These are phyloP conservation scores for Suillus subaureus DNA, from an alignment of 768 basidiomycete species.

Conservation along the genomic window DNA sequence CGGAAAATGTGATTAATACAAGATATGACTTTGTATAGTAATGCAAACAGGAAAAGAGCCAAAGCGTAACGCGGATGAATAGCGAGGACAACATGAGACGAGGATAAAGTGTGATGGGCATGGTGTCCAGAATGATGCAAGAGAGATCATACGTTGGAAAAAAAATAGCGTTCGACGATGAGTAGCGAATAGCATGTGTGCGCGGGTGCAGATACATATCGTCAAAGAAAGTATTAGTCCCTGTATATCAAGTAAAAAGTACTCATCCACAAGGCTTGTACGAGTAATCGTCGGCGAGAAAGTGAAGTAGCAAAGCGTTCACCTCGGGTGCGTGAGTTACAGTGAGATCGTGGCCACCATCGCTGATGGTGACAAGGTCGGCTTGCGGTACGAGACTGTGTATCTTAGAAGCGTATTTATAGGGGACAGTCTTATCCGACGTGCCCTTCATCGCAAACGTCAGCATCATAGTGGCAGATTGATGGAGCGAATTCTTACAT, in stretches of 20 bases:
- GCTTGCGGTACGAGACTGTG: slow-evolving; percentile 32
- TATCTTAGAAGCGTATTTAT: slow-evolving; percentile 34
- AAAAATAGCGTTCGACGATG: neutral
- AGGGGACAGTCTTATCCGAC: slow-evolving; percentile 35
- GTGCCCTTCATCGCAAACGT: slow-evolving; percentile 27
- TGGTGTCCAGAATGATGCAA: neutral
- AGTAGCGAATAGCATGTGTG: neutral
- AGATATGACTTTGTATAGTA: neutral
- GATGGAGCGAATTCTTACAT: slow-evolving; percentile 42
- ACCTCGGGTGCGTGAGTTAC: slow-evolving; percentile 35
- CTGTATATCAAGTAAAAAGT: neutral
- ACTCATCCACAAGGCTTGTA: neutral
- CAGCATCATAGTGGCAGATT: neutral
- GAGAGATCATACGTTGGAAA: too few relatives aligned
- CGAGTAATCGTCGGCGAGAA: slow-evolving; percentile 17
- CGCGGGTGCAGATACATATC: neutral
- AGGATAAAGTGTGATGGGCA: neutral
- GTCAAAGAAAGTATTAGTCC: neutral
- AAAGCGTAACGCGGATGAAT: neutral
- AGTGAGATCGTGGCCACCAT: slow-evolving; percentile 34
- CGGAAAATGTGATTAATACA: neutral
- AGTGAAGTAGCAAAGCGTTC: slow-evolving; percentile 28
- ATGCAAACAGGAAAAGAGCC: neutral
- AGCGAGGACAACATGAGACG: neutral
- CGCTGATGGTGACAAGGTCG: slow-evolving; percentile 30